Base-by-base conservation (phyloP, 306 rosid genomes). In the Abrus pulchellus region DNA sequence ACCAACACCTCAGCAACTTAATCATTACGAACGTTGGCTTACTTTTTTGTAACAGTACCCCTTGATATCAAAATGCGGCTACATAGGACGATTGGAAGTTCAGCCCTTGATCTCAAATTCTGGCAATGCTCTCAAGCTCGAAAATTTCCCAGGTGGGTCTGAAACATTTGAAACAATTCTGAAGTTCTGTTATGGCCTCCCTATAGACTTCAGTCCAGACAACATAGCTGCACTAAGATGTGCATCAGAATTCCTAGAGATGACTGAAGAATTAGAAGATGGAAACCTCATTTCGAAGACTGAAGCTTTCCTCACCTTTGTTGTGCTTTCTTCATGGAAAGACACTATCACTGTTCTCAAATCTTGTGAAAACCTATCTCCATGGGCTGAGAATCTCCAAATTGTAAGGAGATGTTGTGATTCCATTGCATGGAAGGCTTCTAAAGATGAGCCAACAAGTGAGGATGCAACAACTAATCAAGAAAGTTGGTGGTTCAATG, bases 331-430 rank as follows among this genome's bases (percentile, higher is more conserved):
- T 67, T 95, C 98, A 38, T 92, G 97, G 98, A 93, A 92, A 79
- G 99, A 95, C 76, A 89, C 97, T 6, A 74, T 93, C 68, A 79
- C 88, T 56, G 97, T 95, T 61, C 90, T 93, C 41, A 92, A 86
- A 76, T 87, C 96, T 64, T 93, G 98, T 65, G 91, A 92, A 88
- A 77, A 81, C 52, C 88, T 95, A 13, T 90, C 93, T 47, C 98
- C 99, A 20, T 95, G 99, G 99, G 93, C 90, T 61, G 99, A 93
- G 67, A 95, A 93, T 83, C 90, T 93, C 72, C 99, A 95, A 86
- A 86, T 93, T 82, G 97, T 92, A 53, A 88, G 99, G 85, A 86
- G 98, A 82, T 95, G 99, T 75, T 90, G 97, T n/a, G 96, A 95
- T 80, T 90, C 98, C n/a, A 79, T 95, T 28, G 97, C 97, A 50